Evolutionary conservation across 2,329 filamentous ascomycete genomes (phyloP), one percentile per base, ranked within the genome.

Genomic region (Malbranchea zuffiana): DNA sequence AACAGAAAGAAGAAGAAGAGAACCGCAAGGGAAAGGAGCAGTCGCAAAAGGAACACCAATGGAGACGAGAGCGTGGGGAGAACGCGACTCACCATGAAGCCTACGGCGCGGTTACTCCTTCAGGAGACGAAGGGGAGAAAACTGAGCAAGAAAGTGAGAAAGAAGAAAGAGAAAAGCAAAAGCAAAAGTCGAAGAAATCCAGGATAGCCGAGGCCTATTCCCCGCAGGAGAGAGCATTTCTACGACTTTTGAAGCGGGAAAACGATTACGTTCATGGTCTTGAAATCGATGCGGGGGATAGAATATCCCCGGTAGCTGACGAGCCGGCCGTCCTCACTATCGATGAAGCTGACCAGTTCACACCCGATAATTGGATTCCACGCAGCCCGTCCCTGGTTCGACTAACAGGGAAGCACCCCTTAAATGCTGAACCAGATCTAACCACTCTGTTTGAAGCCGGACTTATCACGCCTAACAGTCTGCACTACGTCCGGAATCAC

Each of bases 401-500:
- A 1, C 45, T 69, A 12, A 72, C 68, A 0, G 68, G 69, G 3
- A 69, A 69, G 29, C 68, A 72, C 47, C 68, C 69, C 0, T 43
- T 74, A 38, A 73, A 74, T 39, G 65, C 60, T 2, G 69, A 73
- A 47, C 50, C 66, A 0, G 42, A 59, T 0, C 54, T 72, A 1
- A 50, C 50, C 1, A 48, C 49, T 8, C 57, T 73, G 0, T 67
- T 62, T 36, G 56, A 66, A 0, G 62, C 60, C 3, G 68, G 68
- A 0, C 50, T 71, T 1, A 67, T 70, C 41, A 72, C 69, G 0
- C 67, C 68, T 0, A 69, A 67, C 34, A 55, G 63, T 37, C 43
- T 72, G 1, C 67, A 71, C 46, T 72, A 70, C 40, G 66, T 72
- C 8, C 59, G 69, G 3, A 73, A 69, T 35, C 69, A 74, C 40